Conservation (phyloP, 805 yeast genomes). For the Pichia scutulata region DNA sequence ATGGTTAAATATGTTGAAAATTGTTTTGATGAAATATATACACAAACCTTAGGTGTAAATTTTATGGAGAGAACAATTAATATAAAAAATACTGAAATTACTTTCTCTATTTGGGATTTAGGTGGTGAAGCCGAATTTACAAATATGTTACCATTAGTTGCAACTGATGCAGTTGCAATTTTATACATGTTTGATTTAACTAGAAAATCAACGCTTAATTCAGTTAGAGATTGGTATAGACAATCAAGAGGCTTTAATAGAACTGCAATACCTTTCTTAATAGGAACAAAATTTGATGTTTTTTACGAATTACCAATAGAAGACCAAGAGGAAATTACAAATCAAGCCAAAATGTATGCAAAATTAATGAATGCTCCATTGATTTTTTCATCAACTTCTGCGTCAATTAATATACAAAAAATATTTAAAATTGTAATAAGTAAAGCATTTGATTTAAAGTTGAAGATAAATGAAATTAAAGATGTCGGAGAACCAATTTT, state of each 20-base stretch:
- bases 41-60: constrained; percentile 91
- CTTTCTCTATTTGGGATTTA: constrained; percentile 89
- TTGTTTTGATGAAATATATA: constrained; percentile 82
- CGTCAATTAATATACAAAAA: constrained; percentile 88
- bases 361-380: constrained; percentile 79
- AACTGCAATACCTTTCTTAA: constrained; percentile 82
- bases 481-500: constrained; percentile 89
- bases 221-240: constrained; percentile 92
- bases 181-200: constrained; percentile 87
- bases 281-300: constrained; percentile 90
- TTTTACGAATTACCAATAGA: constrained; percentile 71
- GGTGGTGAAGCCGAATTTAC: constrained; percentile 95
- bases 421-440: constrained; percentile 86
- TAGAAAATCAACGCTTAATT: constrained; percentile 73
- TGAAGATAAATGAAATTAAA: constrained; percentile 76
- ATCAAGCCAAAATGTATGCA: constrained; percentile 77
- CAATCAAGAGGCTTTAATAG: constrained; percentile 85
- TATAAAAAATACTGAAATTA: constrained; percentile 77
- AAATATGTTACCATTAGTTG: constrained; percentile 89
- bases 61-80: constrained; percentile 86
- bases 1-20: constrained; percentile 98
- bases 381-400: constrained; percentile 84
- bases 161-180: constrained; percentile 87
- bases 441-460: constrained; percentile 79
- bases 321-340: constrained; percentile 79